Percentiles rank a stretch among this genome's conserved stretches.
These are phyloP conservation scores for Elymus sibiricus DNA, from an alignment of 176 grass and related monocot species.

Conservation along the genomic window DNA sequence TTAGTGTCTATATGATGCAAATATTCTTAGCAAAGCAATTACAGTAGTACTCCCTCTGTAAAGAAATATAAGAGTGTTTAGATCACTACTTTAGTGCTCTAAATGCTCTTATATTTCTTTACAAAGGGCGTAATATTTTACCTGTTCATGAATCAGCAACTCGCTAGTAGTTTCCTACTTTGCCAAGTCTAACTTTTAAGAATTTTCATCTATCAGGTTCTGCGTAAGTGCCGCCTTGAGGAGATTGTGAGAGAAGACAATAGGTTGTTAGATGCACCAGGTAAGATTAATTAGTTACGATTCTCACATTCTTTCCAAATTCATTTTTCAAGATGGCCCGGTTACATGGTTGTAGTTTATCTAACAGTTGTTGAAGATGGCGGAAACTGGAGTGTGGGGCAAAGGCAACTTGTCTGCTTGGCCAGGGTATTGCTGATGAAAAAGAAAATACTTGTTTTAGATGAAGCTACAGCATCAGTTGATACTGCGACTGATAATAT, in stretches of 20 bases:
- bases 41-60: too few relatives aligned
- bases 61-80: too few relatives aligned
- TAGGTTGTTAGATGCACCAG: slow-evolving; percentile 70
- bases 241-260: slow-evolving; percentile 66
- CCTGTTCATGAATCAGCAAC: neutral
- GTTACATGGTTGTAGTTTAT: slow-evolving; percentile 16
- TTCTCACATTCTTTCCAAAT: neutral
- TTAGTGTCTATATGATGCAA: neutral
- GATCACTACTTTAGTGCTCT: too few relatives aligned
- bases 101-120: too few relatives aligned
- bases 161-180: neutral
- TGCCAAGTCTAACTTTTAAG: slow-evolving; percentile 9
- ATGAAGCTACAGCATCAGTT: slow-evolving; percentile 93
- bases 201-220: slow-evolving; percentile 41
- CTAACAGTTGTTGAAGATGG: slow-evolving; percentile 78
- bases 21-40: neutral
- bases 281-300: slow-evolving; percentile 16
- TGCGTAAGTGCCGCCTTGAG: slow-evolving; percentile 60
- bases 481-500: slow-evolving; percentile 84
- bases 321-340: neutral
- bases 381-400: slow-evolving; percentile 83
- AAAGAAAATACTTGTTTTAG: slow-evolving; percentile 84
- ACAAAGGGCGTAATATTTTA: neutral
- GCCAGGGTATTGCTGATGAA: slow-evolving; percentile 77
- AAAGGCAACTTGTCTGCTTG: slow-evolving; percentile 86